phyloP scores from a whole-genome alignment of 2,329 filamentous ascomycete genomes.

The Hypoxylon sp. region DNA sequence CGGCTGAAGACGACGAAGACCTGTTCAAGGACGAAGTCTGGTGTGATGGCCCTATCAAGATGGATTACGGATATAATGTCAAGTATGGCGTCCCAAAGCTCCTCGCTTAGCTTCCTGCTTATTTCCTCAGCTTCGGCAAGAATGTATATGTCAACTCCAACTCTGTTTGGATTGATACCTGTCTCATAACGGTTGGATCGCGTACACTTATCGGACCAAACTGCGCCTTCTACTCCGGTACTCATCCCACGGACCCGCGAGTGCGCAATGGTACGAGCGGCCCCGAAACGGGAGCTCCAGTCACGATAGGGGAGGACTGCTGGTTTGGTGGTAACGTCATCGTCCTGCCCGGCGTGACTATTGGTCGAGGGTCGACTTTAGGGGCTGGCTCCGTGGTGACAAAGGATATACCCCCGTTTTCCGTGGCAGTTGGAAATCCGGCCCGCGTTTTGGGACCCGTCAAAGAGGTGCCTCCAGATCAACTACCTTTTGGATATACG shows the following conservation, averaged over 20 bases:
- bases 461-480: constrained; percentile 34
- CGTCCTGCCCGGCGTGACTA: constrained; percentile 80
- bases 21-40: constrained; percentile 74
- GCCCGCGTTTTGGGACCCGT: constrained; percentile 64
- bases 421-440: constrained; percentile 75
- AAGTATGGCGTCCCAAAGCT: constrained; percentile 53
- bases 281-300: constrained; percentile 78
- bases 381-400: constrained; percentile 88
- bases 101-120: constrained; percentile 21
- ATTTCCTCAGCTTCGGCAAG: constrained; percentile 65
- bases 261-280: constrained; percentile 80
- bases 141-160: constrained; percentile 82
- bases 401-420: constrained; percentile 75
- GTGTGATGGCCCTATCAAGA: constrained; percentile 75
- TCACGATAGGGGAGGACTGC: constrained; percentile 83
- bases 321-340: constrained; percentile 80
- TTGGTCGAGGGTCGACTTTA: constrained; percentile 78
- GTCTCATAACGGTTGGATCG: constrained; percentile 77
- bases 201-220: constrained; percentile 84
- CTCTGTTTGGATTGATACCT: constrained; percentile 81
- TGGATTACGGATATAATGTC: constrained; percentile 84
- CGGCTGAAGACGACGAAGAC: constrained; percentile 72
- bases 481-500: constrained; percentile 41
- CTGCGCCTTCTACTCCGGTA: constrained; percentile 79
- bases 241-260: constrained; percentile 80